phyloP scores from a whole-genome alignment of 2,329 filamentous ascomycete genomes.

The Chrysosporium queenslandicum region DNA sequence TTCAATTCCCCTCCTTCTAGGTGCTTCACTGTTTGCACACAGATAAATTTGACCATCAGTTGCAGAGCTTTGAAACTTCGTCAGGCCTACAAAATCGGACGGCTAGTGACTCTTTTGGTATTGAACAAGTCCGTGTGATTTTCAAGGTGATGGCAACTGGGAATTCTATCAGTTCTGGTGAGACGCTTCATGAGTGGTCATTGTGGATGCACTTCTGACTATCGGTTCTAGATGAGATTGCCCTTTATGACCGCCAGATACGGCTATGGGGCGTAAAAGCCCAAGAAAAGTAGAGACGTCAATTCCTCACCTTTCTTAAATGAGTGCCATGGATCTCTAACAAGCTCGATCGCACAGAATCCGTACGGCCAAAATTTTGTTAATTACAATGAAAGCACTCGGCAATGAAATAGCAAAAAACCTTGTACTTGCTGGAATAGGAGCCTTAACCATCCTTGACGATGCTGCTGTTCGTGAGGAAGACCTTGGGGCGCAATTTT shows the following conservation, averaged over 20 bases:
- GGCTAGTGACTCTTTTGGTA: not conserved
- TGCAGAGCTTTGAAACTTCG: too few species aligned
- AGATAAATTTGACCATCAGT: too few species aligned
- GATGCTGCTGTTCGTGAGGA: slow-evolving; percentile 62
- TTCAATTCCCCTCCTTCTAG: too few species aligned
- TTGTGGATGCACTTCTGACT: not conserved
- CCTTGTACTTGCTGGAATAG: slow-evolving; percentile 84
- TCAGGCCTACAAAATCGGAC: not conserved
- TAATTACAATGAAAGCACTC: slow-evolving; percentile 78
- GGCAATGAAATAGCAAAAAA: slow-evolving; percentile 97
- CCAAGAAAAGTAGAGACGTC: slow-evolving; percentile 57
- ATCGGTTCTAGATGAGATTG: slow-evolving; percentile 66
- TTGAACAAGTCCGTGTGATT: not conserved
- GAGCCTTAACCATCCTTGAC: slow-evolving; percentile 81
- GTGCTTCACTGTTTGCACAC: too few species aligned
- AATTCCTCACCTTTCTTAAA: not conserved
- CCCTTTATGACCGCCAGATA: slow-evolving; percentile 93
- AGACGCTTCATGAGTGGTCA: not conserved
- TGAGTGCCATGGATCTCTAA: not conserved
- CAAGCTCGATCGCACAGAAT: slow-evolving; percentile 46
- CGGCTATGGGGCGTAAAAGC: slow-evolving; percentile 94
- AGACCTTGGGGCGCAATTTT: slow-evolving; percentile 75
- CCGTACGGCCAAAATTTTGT: slow-evolving; percentile 75
- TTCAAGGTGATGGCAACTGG: not conserved
- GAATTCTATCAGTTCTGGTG: slow-evolving; percentile 25